Base-by-base conservation (phyloP, 2,329 filamentous ascomycete species). In the Monilinia laxa region DNA sequence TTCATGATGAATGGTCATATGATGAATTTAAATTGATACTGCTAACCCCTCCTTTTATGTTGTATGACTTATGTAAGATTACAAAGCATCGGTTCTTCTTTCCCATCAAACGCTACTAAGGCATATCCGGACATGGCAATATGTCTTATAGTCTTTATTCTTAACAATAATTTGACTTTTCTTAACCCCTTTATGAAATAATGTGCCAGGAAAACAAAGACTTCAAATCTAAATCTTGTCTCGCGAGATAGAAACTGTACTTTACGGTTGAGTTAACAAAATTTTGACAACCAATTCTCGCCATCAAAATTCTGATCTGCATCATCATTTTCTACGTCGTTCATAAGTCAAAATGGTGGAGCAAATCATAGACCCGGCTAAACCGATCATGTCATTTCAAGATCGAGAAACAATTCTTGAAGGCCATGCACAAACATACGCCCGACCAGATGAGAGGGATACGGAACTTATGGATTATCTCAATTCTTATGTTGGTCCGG, bases 341-440 rank as follows among this genome's bases (percentile, higher is more conserved):
- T 23, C 5, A 10, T 14, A 51, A 60, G 31, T 2, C 4, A 60
- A 51, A n/a, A 60, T 60, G 58, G 10, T 4, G 6, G 58, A 60
- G 23, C 58, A 60, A 51, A 10, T 60, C 4, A 51, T 60, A 60
- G 45, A 60, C n/a, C 58, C 58, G n/a, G 45, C 58, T 20, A 60
- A 25, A 25, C n/a, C n/a, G 1, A 51, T 25, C 14, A 38, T 60
- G 16, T 25, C 45, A 51, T 38, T 51, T 20, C 51, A 6, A 38
- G 58, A 60, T 38, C 45, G 31, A 40, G 45, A 38, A 40, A 38
- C 11, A 9, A 60, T 60, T 20, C 7, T 7, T n/a, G 12, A 51
- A 23, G 58, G 58, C 10, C 28, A 60, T 23, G 47, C 20, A 12
- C 20, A 51, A 60, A 60, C 58, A 25, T 60, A 60, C 18, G 45